phyloP scores from a whole-genome alignment of 768 basidiomycete species.

The Xerocomus spinulosus region DNA sequence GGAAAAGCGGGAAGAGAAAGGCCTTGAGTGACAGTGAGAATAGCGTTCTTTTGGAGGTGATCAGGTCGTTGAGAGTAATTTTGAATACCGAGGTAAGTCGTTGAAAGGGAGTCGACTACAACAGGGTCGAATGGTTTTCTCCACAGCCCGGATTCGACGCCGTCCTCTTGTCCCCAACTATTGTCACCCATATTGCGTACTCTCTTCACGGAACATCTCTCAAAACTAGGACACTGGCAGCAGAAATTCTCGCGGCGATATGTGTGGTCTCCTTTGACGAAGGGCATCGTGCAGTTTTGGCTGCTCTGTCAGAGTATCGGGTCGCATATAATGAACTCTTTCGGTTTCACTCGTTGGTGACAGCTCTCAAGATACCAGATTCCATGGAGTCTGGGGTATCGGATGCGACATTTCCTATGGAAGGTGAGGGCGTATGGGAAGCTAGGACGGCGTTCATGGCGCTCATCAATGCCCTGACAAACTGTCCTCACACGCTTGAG shows the following conservation, averaged over 20 bases:
- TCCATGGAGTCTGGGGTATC: constrained; percentile 31
- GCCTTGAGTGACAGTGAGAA: constrained; percentile 61
- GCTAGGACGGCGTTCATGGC: constrained; percentile 71
- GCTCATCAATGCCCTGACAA: constrained; percentile 74
- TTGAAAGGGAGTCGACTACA: background rate
- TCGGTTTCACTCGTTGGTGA: constrained; percentile 75
- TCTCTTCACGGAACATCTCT: constrained; percentile 60
- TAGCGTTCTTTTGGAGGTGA: constrained; percentile 62
- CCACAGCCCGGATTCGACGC: constrained; percentile 67
- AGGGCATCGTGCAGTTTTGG: constrained; percentile 70
- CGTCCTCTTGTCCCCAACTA: constrained; percentile 56
- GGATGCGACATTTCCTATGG: constrained; percentile 37
- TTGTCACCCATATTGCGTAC: constrained; percentile 71
- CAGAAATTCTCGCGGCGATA: constrained; percentile 80
- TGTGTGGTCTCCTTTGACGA: constrained; percentile 67
- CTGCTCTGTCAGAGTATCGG: constrained; percentile 77
- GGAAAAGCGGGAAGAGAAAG: constrained; percentile 61
- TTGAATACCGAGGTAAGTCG: constrained; percentile 73
- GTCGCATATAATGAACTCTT: constrained; percentile 66
- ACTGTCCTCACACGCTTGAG: constrained; percentile 71
- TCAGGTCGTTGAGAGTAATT: constrained; percentile 77
- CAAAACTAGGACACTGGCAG: constrained; percentile 64
- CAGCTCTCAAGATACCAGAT: constrained; percentile 55
- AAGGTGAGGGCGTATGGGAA: constrained; percentile 78
- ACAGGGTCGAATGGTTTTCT: background rate